A percentile compares a stretch with the other conserved stretches of the same genome.
Evolutionary conservation across 768 basidiomycete species (phyloP).

Genomic region (Leccinum truebloodii): DNA sequence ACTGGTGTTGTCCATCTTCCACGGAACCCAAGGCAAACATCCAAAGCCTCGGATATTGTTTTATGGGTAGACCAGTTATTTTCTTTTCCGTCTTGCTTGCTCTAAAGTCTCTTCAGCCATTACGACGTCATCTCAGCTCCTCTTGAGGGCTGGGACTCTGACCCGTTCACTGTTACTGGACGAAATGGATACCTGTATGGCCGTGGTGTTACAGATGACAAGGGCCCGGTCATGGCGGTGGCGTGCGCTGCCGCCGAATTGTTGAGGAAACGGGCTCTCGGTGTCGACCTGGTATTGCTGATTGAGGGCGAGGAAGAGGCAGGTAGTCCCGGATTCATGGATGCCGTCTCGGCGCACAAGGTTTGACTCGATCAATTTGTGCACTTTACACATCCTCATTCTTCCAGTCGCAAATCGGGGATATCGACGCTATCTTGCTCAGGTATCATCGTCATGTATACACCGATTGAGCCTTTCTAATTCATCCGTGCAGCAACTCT

Average conservation of each 20-base stretch:
- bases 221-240: conserved; percentile 90
- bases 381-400: conserved; percentile 4
- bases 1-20: conserved; percentile 86
- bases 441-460: conserved; percentile 48
- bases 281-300: conserved; percentile 84
- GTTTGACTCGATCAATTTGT: conserved; percentile 36
- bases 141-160: conserved; percentile 71
- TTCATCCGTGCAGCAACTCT: conserved; percentile 65
- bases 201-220: conserved; percentile 91
- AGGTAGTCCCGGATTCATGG: conserved; percentile 84
- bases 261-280: conserved; percentile 69
- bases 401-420: conserved; percentile 72
- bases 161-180: conserved; percentile 82
- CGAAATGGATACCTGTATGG: conserved; percentile 91
- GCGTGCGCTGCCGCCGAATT: conserved; percentile 89
- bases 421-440: conserved; percentile 86
- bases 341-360: conserved; percentile 76
- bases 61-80: conserved; percentile 64
- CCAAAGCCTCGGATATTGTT: conserved; percentile 79
- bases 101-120: conserved; percentile 51
- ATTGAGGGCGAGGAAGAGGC: conserved; percentile 97
- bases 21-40: conserved; percentile 58
- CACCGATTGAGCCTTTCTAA: conserved; percentile 2
- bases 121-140: conserved; percentile 95
- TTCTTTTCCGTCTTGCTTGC: background rate